These are phyloP conservation scores for Aspergillus fructus DNA, from an alignment of 2,329 filamentous ascomycete genomes.

Conservation along the genomic window DNA sequence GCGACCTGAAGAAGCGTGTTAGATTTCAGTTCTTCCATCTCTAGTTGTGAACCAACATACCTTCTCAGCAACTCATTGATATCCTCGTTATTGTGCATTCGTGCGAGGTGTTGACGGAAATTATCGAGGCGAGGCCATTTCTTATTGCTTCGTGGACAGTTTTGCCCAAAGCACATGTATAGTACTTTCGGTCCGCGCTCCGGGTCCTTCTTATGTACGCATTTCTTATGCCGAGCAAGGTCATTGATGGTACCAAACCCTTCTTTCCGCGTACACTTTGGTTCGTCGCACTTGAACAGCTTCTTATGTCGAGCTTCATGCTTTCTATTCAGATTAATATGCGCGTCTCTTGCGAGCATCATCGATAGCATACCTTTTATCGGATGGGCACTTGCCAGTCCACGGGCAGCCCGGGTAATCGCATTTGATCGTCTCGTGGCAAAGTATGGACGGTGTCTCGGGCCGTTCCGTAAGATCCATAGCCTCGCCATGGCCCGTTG, in stretches of 20 bases:
- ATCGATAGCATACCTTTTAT: constrained; percentile 34
- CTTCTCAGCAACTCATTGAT: constrained; percentile 45
- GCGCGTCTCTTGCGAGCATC: too few relatives aligned
- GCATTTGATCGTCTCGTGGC: constrained; percentile 34
- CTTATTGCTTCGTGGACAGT: constrained; percentile 64
- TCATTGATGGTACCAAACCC: constrained; percentile 83
- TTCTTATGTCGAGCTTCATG: constrained; percentile 70
- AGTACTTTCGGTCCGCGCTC: constrained; percentile 49
- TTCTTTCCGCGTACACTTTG: constrained; percentile 57
- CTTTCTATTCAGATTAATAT: constrained; percentile 57
- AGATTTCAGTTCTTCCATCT: not conserved
- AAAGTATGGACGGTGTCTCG: constrained; percentile 55
- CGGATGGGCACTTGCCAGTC: constrained; percentile 41
- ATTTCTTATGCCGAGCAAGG: constrained; percentile 73
- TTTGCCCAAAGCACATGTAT: constrained; percentile 59
- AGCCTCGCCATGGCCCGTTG: constrained; percentile 8
- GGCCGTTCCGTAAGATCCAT: constrained; percentile 41
- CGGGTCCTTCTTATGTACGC: constrained; percentile 60
- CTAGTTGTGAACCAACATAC: constrained; percentile 37
- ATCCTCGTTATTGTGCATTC: constrained; percentile 60
- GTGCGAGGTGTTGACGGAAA: constrained; percentile 74
- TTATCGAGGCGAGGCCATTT: constrained; percentile 82
- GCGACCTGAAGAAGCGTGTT: constrained; percentile 24
- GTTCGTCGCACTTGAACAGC: constrained; percentile 61
- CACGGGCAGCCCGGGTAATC: constrained; percentile 32